A percentile compares a stretch with the other conserved stretches of the same genome.
Evolutionary conservation across 2,329 filamentous ascomycete genomes (phyloP).

Genomic region (Cercospora brassicicola): DNA sequence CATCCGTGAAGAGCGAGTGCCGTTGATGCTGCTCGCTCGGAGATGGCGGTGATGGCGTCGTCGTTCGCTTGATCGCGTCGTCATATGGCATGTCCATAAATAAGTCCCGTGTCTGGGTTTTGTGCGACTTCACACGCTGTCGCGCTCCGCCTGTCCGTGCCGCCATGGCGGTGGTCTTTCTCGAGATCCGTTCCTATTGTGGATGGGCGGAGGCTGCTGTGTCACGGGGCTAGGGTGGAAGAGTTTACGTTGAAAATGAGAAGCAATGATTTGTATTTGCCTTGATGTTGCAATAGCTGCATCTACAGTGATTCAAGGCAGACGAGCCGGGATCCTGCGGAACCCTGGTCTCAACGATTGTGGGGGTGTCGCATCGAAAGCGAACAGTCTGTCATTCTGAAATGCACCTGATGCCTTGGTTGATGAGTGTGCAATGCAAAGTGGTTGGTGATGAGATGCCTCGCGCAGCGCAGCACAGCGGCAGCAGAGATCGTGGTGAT

Average conservation of each 20-base stretch:
- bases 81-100: constrained; percentile 34
- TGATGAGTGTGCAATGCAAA: neutral
- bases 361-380: neutral
- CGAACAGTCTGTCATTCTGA: neutral
- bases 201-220: constrained; percentile 17
- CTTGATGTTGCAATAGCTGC: neutral
- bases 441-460: neutral
- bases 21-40: constrained; percentile 17
- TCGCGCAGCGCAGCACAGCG: too few species aligned
- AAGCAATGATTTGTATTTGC: constrained; percentile 2
- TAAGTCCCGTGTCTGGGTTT: constrained; percentile 34
- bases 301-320: neutral
- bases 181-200: neutral
- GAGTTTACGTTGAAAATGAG: neutral
- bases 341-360: neutral
- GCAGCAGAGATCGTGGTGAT: neutral
- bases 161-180: constrained; percentile 21
- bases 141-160: constrained; percentile 14
- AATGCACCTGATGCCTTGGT: neutral
- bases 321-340: neutral
- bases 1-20: constrained; percentile 30
- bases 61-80: constrained; percentile 28
- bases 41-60: constrained; percentile 24
- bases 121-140: constrained; percentile 24
- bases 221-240: constrained; percentile 16